Evolutionary conservation across 257 asterid genomes (phyloP).

Genomic region (Nicotiana obtusifolia): DNA sequence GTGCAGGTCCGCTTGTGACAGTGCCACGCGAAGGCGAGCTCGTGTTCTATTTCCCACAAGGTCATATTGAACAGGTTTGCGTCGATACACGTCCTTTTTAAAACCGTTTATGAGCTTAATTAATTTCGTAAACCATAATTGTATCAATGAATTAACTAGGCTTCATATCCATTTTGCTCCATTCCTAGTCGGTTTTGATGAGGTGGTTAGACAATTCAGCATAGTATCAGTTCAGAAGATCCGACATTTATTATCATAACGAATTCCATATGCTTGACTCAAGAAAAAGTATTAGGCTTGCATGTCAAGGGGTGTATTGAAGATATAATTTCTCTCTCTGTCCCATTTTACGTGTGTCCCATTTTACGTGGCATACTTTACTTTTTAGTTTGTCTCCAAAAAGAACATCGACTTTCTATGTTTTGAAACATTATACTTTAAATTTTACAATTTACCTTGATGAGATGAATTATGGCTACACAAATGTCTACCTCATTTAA

Average conservation of each 20-base stretch:
- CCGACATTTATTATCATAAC: not conserved
- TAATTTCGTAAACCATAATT: not conserved
- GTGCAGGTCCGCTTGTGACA: constrained; percentile 96
- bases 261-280: not conserved
- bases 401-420: too few species aligned
- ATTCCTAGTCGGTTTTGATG: not conserved
- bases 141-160: not conserved
- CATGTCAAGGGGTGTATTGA: not conserved
- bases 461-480: too few species aligned
- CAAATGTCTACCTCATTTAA: too few species aligned
- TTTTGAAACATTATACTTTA: too few species aligned
- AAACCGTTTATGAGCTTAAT: not conserved
- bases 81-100: not conserved
- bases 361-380: too few species aligned
- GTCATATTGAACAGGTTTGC: constrained; percentile 91
- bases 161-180: not conserved
- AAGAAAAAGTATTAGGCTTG: not conserved
- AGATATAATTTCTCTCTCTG: too few species aligned
- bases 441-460: too few species aligned
- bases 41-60: constrained; percentile 93
- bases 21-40: constrained; percentile 75
- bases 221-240: not conserved
- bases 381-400: too few species aligned
- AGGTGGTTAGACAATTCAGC: not conserved
- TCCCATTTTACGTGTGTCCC: too few species aligned